Base-by-base conservation (phyloP, 805 yeast genomes). In the Ogataea pini region DNA sequence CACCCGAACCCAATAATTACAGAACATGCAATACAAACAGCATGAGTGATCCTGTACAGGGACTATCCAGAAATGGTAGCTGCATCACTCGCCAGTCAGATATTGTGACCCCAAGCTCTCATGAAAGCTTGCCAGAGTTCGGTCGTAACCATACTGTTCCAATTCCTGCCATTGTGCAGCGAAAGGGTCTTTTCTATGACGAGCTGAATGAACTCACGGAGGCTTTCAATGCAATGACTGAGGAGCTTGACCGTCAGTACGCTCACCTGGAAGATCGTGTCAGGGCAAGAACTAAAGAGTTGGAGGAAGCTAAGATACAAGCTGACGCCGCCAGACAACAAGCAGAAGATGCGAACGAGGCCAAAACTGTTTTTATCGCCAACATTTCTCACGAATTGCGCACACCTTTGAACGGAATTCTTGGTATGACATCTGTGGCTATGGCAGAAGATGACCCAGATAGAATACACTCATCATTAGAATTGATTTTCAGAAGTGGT, bases 371-470 rank as follows among this genome's bases (percentile, higher is more conserved):
- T 6, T 89, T 89, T 63, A 85, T 89, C 59, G 96, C 97, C 2
- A 88, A 91, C 57, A 90, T 89, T 14, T 88, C 96, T 0, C 97
- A 89, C 65, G 99, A 94, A 70, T 74, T 94, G 61, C 79, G 98
- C 58, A 94, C 98, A 0, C 99, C 99, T 1, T 72, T 94, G 52
- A 94, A 94, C 65, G 99, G 99, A 63, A 94, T 94, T 36, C 71
- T 94, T 46, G 98, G 98, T 54, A 88, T 92, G 91, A 88, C 97
- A 0, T 86, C 96, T 2, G 86, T 92, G 48, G 91, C 96, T 5
- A 82, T 90, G 87, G 94, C 87, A 17, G 98, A 94, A 63, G 74
- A 73, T 24, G 92, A 88, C 56, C 74, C 75, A 4, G 67, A 72
- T 12, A 81, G 83, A 55, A 82, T 90, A 12, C 85, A 86, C 58